phyloP scores from a whole-genome alignment of 164 flowering plant species.

The Kalanchoe fedtschenkoi region DNA sequence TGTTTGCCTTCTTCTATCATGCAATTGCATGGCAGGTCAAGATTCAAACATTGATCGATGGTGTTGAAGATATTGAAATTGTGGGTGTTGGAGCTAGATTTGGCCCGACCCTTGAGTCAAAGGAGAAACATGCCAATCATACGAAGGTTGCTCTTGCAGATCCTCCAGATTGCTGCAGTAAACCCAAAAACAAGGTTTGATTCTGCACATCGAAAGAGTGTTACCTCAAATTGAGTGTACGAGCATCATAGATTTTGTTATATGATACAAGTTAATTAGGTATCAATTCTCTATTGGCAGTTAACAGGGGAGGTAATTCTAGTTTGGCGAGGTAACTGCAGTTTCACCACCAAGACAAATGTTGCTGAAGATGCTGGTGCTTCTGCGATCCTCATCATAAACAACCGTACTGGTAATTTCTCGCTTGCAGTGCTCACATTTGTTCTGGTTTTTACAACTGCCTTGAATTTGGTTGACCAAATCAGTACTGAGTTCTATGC shows the following conservation, averaged over 20 bases:
- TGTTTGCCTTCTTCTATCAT: not conserved
- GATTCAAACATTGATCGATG: conserved; percentile 46
- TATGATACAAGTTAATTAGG: not conserved
- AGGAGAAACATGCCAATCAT: conserved; percentile 60
- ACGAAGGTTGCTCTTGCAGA: conserved; percentile 43
- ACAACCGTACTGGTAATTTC: conserved; percentile 57
- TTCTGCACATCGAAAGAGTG: not conserved
- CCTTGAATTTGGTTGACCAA: not conserved
- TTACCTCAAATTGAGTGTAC: not conserved
- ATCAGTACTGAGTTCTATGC: not conserved
- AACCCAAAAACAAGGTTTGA: conserved; percentile 45
- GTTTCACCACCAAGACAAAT: conserved; percentile 73
- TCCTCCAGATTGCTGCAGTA: conserved; percentile 55
- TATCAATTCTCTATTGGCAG: conserved; percentile 22
- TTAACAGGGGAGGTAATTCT: conserved; percentile 63
- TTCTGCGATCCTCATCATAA: conserved; percentile 73
- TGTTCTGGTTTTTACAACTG: not conserved
- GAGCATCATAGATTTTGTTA: not conserved
- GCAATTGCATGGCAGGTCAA: conserved; percentile 34
- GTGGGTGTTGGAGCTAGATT: conserved; percentile 78
- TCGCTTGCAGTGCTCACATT: too few relatives aligned
- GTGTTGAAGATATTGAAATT: conserved; percentile 31
- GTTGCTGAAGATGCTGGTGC: conserved; percentile 85
- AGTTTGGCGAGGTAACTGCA: conserved; percentile 85
- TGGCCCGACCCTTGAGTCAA: conserved; percentile 55